Base-by-base conservation (phyloP, 257 asterid species). In the Misopates orontium region DNA sequence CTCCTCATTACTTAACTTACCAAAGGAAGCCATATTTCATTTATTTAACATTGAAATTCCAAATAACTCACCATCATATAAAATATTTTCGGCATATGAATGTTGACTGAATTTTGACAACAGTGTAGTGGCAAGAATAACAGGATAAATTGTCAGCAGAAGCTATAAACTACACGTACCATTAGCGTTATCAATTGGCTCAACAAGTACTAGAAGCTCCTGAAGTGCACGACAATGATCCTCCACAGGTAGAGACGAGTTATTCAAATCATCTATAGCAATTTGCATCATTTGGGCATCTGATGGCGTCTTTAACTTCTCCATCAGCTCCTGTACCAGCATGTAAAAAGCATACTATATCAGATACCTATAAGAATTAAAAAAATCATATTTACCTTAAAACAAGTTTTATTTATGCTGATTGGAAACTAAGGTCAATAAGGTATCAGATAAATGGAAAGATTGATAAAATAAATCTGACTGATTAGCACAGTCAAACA, bases 101-200 rank as follows among this genome's bases (percentile, higher is more conserved):
- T 32, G 71, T 31, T 40, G 41, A 45, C 50, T 42, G 17, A 57
- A 23, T 58, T 56, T 60, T 25, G 56, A 55, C 11, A 44, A 60
- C 8, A 21, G 16, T 32, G 12, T 11, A 60, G 24, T 17, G 22
- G 28, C 7, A n/a, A 51, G 32, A 61, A 50, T 74, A 56, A 16
- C 21, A 19, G 49, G 44, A 57, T 63, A 60, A 56, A 53, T 48
- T n/a, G 10, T 40, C 41, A 32, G 44, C 20, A 17, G 60, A 32
- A 58, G 57, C 31, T 17, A 60, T 40, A 36, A 16, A 64, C 41
- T 9, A 70, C 12, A 58, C 73, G 44, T 72, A 91, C 97, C 96
- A 68, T 82, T 88, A 50, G 97, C 97, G 72, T 88, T 91, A 60
- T 91, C 93, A 69, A 91, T 84, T 60, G 92, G 95, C 88, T 88